Percentiles rank a stretch among this genome's conserved stretches.
phyloP scores from a whole-genome alignment of 2,329 filamentous ascomycete genomes.

The Phyllosticta citriasiana region DNA sequence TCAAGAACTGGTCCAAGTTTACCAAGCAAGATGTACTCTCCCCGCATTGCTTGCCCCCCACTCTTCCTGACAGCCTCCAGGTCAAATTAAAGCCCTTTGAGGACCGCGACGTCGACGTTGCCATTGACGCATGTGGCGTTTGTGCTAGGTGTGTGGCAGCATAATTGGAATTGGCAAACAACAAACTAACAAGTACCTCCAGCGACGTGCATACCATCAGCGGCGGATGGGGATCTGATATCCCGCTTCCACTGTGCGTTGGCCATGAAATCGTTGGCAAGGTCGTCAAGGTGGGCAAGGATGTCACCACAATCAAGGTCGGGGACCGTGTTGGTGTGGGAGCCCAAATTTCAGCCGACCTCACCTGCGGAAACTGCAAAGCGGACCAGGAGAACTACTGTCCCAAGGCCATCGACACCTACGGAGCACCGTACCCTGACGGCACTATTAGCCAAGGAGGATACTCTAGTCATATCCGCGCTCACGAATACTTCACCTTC shows the following conservation, averaged over 20 bases:
- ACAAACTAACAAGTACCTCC: neutral
- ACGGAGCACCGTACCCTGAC: slow-evolving; percentile 39
- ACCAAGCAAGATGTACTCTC: slow-evolving; percentile 43
- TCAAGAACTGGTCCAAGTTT: slow-evolving; percentile 54
- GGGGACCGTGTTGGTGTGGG: slow-evolving; percentile 40
- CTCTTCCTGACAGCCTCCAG: slow-evolving; percentile 28
- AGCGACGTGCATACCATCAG: slow-evolving; percentile 38
- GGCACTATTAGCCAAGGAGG: slow-evolving; percentile 58
- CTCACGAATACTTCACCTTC: slow-evolving; percentile 66
- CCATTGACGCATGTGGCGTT: slow-evolving; percentile 55
- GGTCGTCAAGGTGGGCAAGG: slow-evolving; percentile 40
- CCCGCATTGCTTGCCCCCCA: neutral
- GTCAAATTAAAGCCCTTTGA: slow-evolving; percentile 79
- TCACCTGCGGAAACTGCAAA: slow-evolving; percentile 43
- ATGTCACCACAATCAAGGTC: slow-evolving; percentile 40
- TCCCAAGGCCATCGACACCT: slow-evolving; percentile 40
- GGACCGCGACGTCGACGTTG: slow-evolving; percentile 78
- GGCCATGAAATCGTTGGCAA: slow-evolving; percentile 51
- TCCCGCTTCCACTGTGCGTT: slow-evolving; percentile 53
- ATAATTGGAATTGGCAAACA: neutral
- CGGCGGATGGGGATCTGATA: slow-evolving; percentile 54
- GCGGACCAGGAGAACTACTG: slow-evolving; percentile 45
- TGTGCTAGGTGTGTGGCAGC: slow-evolving; percentile 30
- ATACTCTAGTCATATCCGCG: slow-evolving; percentile 58
- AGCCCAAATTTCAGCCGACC: slow-evolving; percentile 40